Base-by-base conservation (phyloP, 768 basidiomycete genomes). In the Termitomyces sp. region DNA sequence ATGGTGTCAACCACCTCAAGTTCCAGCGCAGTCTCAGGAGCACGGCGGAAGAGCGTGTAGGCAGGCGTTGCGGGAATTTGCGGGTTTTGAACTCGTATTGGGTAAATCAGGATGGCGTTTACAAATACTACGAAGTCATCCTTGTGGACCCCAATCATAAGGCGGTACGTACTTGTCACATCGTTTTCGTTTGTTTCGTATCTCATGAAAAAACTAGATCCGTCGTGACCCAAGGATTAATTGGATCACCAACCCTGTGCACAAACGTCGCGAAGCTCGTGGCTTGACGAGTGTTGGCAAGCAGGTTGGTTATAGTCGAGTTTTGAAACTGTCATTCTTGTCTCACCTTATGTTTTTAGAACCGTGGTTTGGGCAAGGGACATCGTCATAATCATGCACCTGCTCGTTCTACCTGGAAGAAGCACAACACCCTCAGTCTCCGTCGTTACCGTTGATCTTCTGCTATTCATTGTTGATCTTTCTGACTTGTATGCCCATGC, bases 1-100 rank as follows among this genome's bases (percentile, higher is more conserved):
- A 98, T 82, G 97, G 95, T 87, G 92, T 98, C 69, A 98, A 96
- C 82, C 95, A 99, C 73, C 85, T 99, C 79, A 99, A 99, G 78
- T 93, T 84, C 83, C 96, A 98, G 79, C 88, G 96, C 62, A 85
- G 94, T 62, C 80, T 98, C 70, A 87, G 91, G 75, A 89, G 90
- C 68, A 90, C 89, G 58, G 97, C 97, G 52, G 97, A 99, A 80
- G 97, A 98, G 82, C 91, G 97, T 72, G 96, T 98, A 65, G 97
- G 96, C 62, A 87, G 85, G 71, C 85, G 95, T 66, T 99, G 97
- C 71, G 95, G 94, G 55, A 98, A 98, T 75, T 76, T 99, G 70
- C 87, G 97, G 57, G 97, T 99, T 64, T 73, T 97, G 69, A 97
- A 96, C 80, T 98, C 96, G 49, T 98, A 98, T 84, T 99, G 97